Conservation (phyloP, 139 green algal genomes). For the Picochlorum costavermella region DNA sequence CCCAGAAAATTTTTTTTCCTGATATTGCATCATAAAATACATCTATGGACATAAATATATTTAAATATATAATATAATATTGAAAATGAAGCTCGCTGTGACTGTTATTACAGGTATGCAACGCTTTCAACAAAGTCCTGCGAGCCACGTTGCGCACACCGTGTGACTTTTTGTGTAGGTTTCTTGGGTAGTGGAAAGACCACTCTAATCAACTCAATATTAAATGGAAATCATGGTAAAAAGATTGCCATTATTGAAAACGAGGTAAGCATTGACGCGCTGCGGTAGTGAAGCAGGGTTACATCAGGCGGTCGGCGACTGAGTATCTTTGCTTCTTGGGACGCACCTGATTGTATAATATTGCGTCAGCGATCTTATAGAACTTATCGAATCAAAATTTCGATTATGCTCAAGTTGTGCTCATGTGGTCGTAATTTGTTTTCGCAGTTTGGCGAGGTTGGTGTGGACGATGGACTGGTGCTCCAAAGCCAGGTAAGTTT, state of each 20-base stretch:
- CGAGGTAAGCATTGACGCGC: slow-evolving; percentile 25
- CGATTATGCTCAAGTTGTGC: background rate
- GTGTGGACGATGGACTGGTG: slow-evolving; percentile 74
- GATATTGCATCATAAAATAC: no score
- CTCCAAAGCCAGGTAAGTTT: slow-evolving; percentile 30
- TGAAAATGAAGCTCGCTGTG: slow-evolving; percentile 10
- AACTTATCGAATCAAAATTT: background rate
- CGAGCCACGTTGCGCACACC: background rate
- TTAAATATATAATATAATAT: background rate
- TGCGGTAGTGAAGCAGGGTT: background rate
- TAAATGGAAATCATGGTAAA: slow-evolving; percentile 56
- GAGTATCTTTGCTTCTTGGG: background rate
- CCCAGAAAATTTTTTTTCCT: no score
- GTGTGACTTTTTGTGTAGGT: background rate
- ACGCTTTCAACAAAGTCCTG: background rate
- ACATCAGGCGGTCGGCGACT: background rate
- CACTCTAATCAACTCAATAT: slow-evolving; percentile 72
- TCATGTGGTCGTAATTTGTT: background rate
- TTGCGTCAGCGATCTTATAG: background rate
- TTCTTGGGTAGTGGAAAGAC: slow-evolving; percentile 57
- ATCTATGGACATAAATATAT: no score
- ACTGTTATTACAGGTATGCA: slow-evolving; percentile 13
- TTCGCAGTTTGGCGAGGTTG: slow-evolving; percentile 48
- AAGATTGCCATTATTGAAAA: slow-evolving; percentile 79
- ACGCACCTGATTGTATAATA: background rate